Percentiles rank a stretch among this genome's conserved stretches.
phyloP scores from a whole-genome alignment of 345 rosid species.

The Populus simonii region DNA sequence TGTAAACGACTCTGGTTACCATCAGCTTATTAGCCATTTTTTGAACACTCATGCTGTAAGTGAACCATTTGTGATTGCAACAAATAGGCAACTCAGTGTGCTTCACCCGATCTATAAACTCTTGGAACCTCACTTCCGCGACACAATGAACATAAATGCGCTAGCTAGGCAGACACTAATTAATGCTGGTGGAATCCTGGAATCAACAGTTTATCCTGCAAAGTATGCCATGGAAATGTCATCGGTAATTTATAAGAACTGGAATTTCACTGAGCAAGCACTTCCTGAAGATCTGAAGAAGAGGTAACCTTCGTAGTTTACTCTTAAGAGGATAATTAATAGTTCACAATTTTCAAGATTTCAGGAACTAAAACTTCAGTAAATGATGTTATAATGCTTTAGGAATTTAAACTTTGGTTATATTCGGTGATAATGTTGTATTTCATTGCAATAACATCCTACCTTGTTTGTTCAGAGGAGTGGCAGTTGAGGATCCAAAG shows the following conservation, averaged over 20 bases:
- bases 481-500: conserved; percentile 28
- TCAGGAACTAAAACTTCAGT: too few species aligned
- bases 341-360: too few species aligned
- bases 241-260: conserved; percentile 29
- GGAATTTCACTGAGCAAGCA: conserved; percentile 39
- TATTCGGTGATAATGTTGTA: neutral
- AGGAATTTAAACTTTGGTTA: neutral
- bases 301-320: conserved; percentile 8
- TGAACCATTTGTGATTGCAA: conserved; percentile 41
- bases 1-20: conserved; percentile 77
- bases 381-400: too few species aligned
- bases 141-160: conserved; percentile 41
- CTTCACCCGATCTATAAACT: conserved; percentile 39
- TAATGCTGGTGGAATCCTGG: conserved; percentile 37
- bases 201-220: conserved; percentile 31
- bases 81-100: conserved; percentile 39
- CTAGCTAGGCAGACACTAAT: conserved; percentile 26
- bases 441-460: neutral
- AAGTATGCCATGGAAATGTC: conserved; percentile 39
- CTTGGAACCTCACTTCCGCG: conserved; percentile 41
- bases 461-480: conserved; percentile 24
- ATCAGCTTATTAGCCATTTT: conserved; percentile 91
- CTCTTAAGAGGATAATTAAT: neutral
- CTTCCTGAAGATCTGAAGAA: conserved; percentile 37
- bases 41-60: conserved; percentile 38